Percentiles rank a stretch among this genome's conserved stretches.
Conservation (phyloP, 148 eudicot species). For the Vaccinium myrtillus region DNA sequence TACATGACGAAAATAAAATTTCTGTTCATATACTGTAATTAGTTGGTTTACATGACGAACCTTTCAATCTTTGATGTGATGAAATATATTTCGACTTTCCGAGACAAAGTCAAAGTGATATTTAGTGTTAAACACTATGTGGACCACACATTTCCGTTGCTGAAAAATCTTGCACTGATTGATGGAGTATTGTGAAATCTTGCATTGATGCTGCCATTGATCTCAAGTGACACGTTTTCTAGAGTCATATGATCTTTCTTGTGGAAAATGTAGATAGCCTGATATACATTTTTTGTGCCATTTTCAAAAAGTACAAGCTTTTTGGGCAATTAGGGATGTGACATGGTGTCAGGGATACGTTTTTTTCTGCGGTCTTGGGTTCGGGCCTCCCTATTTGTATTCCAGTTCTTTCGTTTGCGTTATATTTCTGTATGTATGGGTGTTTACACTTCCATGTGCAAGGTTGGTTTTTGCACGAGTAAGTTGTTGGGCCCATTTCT, state of each 20-base stretch:
- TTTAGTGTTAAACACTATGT: neutral
- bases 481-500: neutral
- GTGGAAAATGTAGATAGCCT: neutral
- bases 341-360: neutral
- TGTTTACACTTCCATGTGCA: neutral
- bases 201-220: neutral
- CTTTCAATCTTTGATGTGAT: neutral
- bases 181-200: neutral
- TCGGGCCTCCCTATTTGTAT: neutral
- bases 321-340: neutral
- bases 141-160: neutral
- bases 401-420: neutral
- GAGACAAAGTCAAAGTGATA: neutral
- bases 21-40: neutral
- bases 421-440: neutral
- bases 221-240: neutral
- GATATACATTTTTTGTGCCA: neutral
- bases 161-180: neutral
- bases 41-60: neutral
- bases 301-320: neutral
- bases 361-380: neutral
- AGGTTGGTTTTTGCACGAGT: neutral
- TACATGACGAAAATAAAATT: neutral
- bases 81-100: neutral
- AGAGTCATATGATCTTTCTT: neutral